phyloP scores from a whole-genome alignment of 495 filamentous ascomycete species.

The Penicillium macrosclerotiorum region DNA sequence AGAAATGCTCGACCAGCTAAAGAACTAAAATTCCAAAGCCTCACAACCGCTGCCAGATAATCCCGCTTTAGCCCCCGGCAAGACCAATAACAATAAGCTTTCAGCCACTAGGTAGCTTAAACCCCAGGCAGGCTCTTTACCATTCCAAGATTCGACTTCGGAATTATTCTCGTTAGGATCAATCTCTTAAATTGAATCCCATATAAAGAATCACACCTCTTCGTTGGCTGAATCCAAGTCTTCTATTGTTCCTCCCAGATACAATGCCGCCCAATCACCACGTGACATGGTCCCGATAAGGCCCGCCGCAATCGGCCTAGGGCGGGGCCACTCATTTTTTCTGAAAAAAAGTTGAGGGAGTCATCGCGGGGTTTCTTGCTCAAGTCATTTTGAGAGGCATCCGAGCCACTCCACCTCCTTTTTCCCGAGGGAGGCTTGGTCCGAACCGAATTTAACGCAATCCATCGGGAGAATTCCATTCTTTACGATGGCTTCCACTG shows the following conservation, averaged over 20 bases:
- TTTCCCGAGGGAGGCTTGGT: slow-evolving; percentile 18
- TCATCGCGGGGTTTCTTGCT: slow-evolving; percentile 28
- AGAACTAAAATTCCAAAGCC: too few species aligned
- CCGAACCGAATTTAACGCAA: slow-evolving; percentile 1
- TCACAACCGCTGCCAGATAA: too few species aligned
- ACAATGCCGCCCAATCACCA: slow-evolving; percentile 22
- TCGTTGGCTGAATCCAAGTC: too few species aligned
- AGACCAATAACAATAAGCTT: too few species aligned
- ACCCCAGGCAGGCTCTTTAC: too few species aligned
- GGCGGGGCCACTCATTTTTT: slow-evolving; percentile 28
- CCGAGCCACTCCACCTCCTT: slow-evolving; percentile 25
- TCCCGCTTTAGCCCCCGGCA: too few species aligned
- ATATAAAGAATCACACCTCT: too few species aligned
- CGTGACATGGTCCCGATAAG: slow-evolving; percentile 25
- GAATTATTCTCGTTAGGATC: too few species aligned
- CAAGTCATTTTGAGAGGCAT: slow-evolving; percentile 31
- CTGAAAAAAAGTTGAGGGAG: slow-evolving; percentile 20
- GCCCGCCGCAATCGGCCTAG: slow-evolving; percentile 22
- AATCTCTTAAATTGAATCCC: too few species aligned
- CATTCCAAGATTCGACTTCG: too few species aligned
- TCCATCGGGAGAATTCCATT: slow-evolving; percentile 12
- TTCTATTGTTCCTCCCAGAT: neutral
- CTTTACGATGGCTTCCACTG: slow-evolving; percentile 36
- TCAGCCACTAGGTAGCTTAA: too few species aligned
- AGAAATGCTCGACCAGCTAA: too few species aligned